Conservation (phyloP, 805 yeast species). For the Wickerhamomyces sydowiorum region DNA sequence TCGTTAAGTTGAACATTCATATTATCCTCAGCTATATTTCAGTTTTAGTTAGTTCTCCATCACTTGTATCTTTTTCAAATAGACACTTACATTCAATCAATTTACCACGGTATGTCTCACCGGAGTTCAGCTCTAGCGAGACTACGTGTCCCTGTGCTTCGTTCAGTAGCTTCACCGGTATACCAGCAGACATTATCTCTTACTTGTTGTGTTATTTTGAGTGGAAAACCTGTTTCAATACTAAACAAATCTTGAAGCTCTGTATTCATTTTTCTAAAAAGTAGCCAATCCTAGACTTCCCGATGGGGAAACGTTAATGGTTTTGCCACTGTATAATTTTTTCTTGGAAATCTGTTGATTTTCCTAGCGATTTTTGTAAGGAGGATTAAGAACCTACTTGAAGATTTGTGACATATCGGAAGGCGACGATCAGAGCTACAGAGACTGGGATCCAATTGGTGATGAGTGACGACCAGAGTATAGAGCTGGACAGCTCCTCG, state of each 20-base stretch:
- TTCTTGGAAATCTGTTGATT: too few relatives aligned
- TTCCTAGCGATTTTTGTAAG: too few relatives aligned
- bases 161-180: constrained; percentile 79
- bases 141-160: constrained; percentile 90
- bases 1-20: constrained; percentile 89
- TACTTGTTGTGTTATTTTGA: background rate
- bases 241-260: background rate
- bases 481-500: constrained; percentile 8
- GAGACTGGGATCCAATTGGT: background rate
- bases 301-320: background rate
- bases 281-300: background rate
- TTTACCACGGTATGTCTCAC: constrained; percentile 85
- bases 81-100: constrained; percentile 61
- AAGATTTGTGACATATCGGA: background rate
- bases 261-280: background rate
- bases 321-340: background rate
- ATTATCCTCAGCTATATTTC: constrained; percentile 64
- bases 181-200: constrained; percentile 40
- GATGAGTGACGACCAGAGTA: constrained; percentile 5
- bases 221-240: background rate
- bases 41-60: too few relatives aligned
- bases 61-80: too few relatives aligned
- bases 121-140: constrained; percentile 76
- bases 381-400: too few relatives aligned
- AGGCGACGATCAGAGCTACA: too few relatives aligned